phyloP scores from a whole-genome alignment of 2,329 filamentous ascomycete species.

The Clonostachys rosea region DNA sequence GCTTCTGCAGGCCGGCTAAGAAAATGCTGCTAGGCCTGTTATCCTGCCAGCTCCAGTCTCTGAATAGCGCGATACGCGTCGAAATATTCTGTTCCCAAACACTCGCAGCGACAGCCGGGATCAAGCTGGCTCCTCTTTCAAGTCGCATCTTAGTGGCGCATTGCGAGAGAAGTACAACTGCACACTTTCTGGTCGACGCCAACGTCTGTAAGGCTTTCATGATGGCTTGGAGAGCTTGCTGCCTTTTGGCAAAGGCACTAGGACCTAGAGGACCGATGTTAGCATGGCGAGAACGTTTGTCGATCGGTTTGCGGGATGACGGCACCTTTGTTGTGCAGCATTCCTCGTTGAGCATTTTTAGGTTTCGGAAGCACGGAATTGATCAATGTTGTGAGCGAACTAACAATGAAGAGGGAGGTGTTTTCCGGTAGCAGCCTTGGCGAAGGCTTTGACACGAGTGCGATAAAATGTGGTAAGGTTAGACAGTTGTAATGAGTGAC shows the following conservation, averaged over 20 bases:
- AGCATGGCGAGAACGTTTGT: not conserved
- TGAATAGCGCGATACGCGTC: conserved; percentile 71
- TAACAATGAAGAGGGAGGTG: conserved; percentile 69
- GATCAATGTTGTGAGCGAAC: conserved; percentile 72
- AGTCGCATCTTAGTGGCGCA: conserved; percentile 76
- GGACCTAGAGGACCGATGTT: conserved; percentile 17
- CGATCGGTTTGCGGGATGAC: not conserved
- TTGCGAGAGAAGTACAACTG: conserved; percentile 73
- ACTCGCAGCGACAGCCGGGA: conserved; percentile 68
- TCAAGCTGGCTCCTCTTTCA: conserved; percentile 62
- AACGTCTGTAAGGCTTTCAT: conserved; percentile 70
- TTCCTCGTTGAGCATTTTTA: conserved; percentile 26
- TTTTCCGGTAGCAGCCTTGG: conserved; percentile 54
- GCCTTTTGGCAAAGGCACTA: conserved; percentile 32
- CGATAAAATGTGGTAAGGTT: conserved; percentile 68
- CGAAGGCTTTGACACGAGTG: conserved; percentile 67
- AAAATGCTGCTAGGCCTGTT: conserved; percentile 43
- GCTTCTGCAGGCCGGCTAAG: conserved; percentile 62
- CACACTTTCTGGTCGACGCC: conserved; percentile 67
- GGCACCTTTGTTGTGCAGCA: conserved; percentile 33
- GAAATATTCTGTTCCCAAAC: conserved; percentile 79
- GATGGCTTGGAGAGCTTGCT: conserved; percentile 55
- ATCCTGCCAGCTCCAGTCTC: conserved; percentile 62
- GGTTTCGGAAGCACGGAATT: conserved; percentile 70
- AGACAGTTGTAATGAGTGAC: conserved; percentile 47